These are phyloP conservation scores for Pulveroboletus sp. DNA, from an alignment of 768 basidiomycete genomes.

Conservation along the genomic window DNA sequence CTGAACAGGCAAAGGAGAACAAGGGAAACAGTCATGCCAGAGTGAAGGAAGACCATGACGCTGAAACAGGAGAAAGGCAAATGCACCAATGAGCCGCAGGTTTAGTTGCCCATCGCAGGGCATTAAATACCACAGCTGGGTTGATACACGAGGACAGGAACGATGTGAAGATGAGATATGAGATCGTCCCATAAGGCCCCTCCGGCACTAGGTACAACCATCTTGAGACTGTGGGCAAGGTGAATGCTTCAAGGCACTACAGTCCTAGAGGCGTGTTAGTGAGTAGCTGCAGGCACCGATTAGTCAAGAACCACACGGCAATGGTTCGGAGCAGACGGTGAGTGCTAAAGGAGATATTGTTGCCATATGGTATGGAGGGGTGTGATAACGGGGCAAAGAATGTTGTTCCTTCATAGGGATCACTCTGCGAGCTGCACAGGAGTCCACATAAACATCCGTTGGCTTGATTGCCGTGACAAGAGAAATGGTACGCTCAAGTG, in stretches of 20 bases:
- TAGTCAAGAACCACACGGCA: not conserved
- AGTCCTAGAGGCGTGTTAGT: slow-evolving; percentile 1
- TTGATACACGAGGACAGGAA: slow-evolving; percentile 1
- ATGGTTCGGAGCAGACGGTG: not conserved
- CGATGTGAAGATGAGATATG: not conserved
- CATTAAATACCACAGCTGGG: slow-evolving; percentile 17
- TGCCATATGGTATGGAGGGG: slow-evolving; percentile 2
- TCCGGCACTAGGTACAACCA: not conserved
- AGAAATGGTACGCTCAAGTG: not conserved
- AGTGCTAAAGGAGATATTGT: not conserved
- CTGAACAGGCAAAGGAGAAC: slow-evolving; percentile 7
- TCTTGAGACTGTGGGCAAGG: not conserved
- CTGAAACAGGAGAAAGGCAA: not conserved
- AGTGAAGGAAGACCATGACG: slow-evolving; percentile 15
- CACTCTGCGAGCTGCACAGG: not conserved
- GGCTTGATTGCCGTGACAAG: not conserved
- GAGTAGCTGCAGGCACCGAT: not conserved
- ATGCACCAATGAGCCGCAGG: not conserved
- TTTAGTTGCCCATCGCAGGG: not conserved
- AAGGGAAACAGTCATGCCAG: not conserved
- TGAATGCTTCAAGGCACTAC: slow-evolving; percentile 1
- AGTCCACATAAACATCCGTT: not conserved
- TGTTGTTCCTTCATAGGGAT: not conserved
- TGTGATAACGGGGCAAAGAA: not conserved
- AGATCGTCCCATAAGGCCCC: not conserved